Evolutionary conservation across 495 filamentous ascomycete genomes (phyloP).

Genomic region (Hypoxylon rickii): DNA sequence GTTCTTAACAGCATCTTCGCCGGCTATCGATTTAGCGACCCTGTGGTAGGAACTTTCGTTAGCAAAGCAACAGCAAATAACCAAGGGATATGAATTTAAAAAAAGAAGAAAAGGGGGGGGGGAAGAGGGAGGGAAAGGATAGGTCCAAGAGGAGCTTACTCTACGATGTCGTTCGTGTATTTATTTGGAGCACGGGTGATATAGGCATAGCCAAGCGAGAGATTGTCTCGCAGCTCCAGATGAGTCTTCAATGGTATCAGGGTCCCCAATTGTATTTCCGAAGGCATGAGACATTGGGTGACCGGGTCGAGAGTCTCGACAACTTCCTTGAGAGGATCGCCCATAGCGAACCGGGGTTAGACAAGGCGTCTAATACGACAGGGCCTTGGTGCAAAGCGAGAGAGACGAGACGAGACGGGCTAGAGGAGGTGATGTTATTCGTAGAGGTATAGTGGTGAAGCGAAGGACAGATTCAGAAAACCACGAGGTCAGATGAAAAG

Average conservation of each 20-base stretch:
- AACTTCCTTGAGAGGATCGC: slow-evolving; percentile 40
- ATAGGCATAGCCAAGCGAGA: slow-evolving; percentile 53
- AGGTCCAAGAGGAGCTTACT: no score
- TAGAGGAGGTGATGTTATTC: no score
- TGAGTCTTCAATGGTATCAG: slow-evolving; percentile 61
- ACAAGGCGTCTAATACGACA: slow-evolving; percentile 24
- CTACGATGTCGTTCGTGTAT: slow-evolving; percentile 55
- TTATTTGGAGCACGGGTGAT: slow-evolving; percentile 59
- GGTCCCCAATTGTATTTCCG: slow-evolving; percentile 31
- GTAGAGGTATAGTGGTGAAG: no score
- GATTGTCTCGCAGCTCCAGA: slow-evolving; percentile 56
- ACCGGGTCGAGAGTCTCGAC: slow-evolving; percentile 41
- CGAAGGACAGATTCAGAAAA: no score
- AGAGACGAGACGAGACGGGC: not conserved
- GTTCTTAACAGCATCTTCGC: slow-evolving; percentile 52
- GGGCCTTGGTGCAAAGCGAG: not conserved
- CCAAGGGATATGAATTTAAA: no score
- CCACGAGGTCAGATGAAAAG: no score
- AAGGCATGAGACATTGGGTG: slow-evolving; percentile 31
- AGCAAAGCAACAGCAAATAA: slow-evolving; percentile 7
- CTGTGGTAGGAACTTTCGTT: slow-evolving; percentile 18
- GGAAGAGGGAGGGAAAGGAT: no score
- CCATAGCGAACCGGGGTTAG: slow-evolving; percentile 36
- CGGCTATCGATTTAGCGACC: slow-evolving; percentile 25
- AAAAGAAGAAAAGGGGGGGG: no score